A percentile compares a stretch with the other conserved stretches of the same genome.
Conservation (phyloP, 768 basidiomycete species). For the Favolaschia claudopus region DNA sequence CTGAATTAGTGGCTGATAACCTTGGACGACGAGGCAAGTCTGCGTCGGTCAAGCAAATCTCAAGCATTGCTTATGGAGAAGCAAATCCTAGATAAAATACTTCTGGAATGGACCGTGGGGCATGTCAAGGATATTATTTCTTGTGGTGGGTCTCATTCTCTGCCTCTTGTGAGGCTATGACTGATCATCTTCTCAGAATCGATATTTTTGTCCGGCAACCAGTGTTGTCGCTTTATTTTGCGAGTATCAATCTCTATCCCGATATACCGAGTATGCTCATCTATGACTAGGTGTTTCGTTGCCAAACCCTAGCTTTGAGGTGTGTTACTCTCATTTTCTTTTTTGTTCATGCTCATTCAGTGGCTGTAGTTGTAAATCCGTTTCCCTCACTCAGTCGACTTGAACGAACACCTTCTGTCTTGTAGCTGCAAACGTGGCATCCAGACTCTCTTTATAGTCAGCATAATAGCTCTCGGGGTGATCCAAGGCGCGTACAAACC, state of each 20-base stretch:
- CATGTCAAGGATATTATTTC: conserved; percentile 44
- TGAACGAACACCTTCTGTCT: conserved; percentile 7
- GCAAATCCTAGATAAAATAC: conserved; percentile 38
- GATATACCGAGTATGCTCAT: conserved; percentile 24
- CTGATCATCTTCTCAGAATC: conserved; percentile 35
- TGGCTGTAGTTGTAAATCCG: conserved; percentile 32
- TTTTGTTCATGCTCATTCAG: neutral
- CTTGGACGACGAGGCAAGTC: conserved; percentile 45
- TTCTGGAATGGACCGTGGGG: conserved; percentile 50
- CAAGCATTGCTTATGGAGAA: neutral
- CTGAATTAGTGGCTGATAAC: conserved; percentile 38
- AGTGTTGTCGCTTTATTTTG: conserved; percentile 22
- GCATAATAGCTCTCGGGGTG: conserved; percentile 38
- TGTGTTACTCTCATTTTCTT: conserved; percentile 19
- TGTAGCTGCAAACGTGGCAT: conserved; percentile 40
- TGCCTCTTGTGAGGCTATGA: neutral
- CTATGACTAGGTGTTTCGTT: conserved; percentile 31
- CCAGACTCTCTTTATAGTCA: conserved; percentile 33
- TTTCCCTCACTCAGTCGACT: conserved; percentile 1
- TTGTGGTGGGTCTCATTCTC: conserved; percentile 36
- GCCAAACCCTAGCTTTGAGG: conserved; percentile 32
- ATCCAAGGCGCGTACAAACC: conserved; percentile 41
- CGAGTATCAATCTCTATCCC: conserved; percentile 7
- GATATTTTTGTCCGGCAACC: conserved; percentile 38
- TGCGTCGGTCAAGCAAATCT: neutral